Evolutionary conservation across 192 early-diverging fungal species (phyloP).

Genomic region (Diversispora epigaea): DNA sequence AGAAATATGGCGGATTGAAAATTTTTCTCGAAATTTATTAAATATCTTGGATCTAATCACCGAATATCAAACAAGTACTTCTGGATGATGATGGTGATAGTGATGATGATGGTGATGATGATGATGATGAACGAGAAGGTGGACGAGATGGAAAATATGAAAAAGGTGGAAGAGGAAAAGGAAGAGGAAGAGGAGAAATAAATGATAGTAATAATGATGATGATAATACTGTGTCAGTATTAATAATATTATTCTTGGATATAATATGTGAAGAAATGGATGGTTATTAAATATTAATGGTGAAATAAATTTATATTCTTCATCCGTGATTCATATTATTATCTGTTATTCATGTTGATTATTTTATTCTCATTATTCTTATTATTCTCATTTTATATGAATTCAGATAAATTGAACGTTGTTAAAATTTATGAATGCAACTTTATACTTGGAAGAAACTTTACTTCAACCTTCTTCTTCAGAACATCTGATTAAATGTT

Average conservation of each 20-base stretch:
- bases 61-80: too few species aligned
- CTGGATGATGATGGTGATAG: too few species aligned
- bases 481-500: too few species aligned
- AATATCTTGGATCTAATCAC: slow-evolving; percentile 22
- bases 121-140: too few species aligned
- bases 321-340: not conserved
- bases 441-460: too few species aligned
- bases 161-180: slow-evolving; percentile 33
- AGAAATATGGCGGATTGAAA: slow-evolving; percentile 32
- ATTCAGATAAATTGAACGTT: too few species aligned
- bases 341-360: not conserved
- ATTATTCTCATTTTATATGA: not conserved
- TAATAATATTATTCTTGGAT: slow-evolving; percentile 47
- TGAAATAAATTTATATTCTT: slow-evolving; percentile 26
- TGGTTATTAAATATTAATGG: slow-evolving; percentile 47
- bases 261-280: slow-evolving; percentile 46
- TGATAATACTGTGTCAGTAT: slow-evolving; percentile 35
- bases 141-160: too few species aligned
- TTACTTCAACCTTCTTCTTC: too few species aligned
- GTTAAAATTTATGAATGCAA: too few species aligned
- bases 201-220: too few species aligned
- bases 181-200: slow-evolving; percentile 33
- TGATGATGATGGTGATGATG: too few species aligned
- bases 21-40: slow-evolving; percentile 38
- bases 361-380: not conserved